phyloP scores from a whole-genome alignment of 331 rosid species.

The Ulmus americana region DNA sequence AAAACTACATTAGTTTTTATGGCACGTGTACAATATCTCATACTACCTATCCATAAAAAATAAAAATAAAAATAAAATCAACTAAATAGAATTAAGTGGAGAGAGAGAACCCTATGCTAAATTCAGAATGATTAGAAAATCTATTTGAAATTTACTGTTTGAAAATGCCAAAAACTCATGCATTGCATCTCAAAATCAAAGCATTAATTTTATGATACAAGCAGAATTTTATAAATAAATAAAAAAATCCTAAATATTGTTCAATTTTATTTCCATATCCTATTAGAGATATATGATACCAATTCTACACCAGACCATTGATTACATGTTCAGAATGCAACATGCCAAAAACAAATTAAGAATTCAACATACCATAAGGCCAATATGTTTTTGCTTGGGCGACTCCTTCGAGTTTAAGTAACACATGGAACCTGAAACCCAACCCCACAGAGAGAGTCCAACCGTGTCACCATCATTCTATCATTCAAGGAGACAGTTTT shows the following conservation, averaged over 20 bases:
- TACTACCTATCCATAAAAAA: neutral
- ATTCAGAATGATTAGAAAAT: neutral
- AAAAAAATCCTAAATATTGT: neutral
- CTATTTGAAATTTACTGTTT: neutral
- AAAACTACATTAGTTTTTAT: slow-evolving; percentile 11
- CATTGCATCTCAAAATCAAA: neutral
- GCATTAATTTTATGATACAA: neutral
- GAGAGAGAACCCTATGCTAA: neutral
- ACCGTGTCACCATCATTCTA: slow-evolving; percentile 56
- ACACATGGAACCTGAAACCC: slow-evolving; percentile 74
- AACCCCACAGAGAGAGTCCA: slow-evolving; percentile 76
- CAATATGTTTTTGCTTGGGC: slow-evolving; percentile 68
- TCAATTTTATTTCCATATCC: neutral
- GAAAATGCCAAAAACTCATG: too few relatives aligned
- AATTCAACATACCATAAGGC: slow-evolving; percentile 68
- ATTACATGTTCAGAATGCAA: slow-evolving; percentile 15
- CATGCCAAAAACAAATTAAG: slow-evolving; percentile 12
- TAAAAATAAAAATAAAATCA: too few relatives aligned
- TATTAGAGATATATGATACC: neutral
- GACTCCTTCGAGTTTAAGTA: slow-evolving; percentile 83
- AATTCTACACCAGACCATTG: neutral
- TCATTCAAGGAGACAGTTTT: slow-evolving; percentile 45
- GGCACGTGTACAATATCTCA: slow-evolving; percentile 9
- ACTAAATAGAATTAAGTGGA: neutral
- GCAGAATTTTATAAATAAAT: neutral